These are phyloP conservation scores for Quercus rubra DNA, from an alignment of 306 rosid species.

Conservation along the genomic window DNA sequence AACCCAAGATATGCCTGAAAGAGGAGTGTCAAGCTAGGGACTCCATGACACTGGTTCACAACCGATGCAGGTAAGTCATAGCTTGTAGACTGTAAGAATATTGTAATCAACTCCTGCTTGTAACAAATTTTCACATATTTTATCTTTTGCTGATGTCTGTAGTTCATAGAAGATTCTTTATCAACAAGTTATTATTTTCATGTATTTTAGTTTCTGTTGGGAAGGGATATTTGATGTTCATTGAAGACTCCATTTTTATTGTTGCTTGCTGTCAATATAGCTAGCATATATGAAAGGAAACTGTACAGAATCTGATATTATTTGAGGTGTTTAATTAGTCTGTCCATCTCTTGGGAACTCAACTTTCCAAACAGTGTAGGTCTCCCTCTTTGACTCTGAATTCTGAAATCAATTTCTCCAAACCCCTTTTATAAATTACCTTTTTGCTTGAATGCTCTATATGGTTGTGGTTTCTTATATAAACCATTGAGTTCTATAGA, in stretches of 20 bases:
- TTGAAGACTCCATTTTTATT: background rate
- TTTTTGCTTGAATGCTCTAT: background rate
- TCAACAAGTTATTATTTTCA: background rate
- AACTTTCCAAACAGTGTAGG: background rate
- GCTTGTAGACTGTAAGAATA: background rate
- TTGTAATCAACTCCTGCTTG: background rate
- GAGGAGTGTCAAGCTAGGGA: constrained; percentile 91
- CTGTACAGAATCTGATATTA: background rate
- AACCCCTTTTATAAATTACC: background rate
- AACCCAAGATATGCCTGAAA: constrained; percentile 72
- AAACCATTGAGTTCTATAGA: background rate
- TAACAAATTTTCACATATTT: background rate
- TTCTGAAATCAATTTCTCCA: background rate
- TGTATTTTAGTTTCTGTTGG: background rate
- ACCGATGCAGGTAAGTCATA: constrained; percentile 74
- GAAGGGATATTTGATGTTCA: no score
- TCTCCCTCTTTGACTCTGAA: background rate
- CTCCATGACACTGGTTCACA: constrained; percentile 91
- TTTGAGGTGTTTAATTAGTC: background rate
- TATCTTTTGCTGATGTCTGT: background rate
- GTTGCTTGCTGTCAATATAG: background rate
- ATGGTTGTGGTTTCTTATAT: background rate
- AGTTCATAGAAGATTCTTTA: background rate
- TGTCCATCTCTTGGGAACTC: background rate
- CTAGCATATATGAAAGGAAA: background rate